A percentile compares a stretch with the other conserved stretches of the same genome.
phyloP scores from a whole-genome alignment of 208 protist genomes.

The Trypanosoma lewisi region DNA sequence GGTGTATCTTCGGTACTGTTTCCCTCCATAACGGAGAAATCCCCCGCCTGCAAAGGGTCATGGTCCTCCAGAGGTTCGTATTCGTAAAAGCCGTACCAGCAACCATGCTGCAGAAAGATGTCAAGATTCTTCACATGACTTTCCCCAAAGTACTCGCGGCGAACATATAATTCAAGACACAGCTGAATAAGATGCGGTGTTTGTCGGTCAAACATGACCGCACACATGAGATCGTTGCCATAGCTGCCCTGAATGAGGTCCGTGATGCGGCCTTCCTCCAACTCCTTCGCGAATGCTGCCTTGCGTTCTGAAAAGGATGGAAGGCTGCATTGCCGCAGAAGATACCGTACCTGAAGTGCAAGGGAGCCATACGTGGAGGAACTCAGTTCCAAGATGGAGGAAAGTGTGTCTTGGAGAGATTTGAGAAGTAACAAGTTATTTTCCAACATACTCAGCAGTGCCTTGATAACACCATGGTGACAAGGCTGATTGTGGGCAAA shows the following conservation, averaged over 20 bases:
- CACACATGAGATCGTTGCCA: slow-evolving; percentile 69
- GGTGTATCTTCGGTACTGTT: slow-evolving; percentile 1
- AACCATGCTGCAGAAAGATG: slow-evolving; percentile 44
- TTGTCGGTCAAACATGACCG: slow-evolving; percentile 79
- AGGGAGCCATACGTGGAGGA: slow-evolving; percentile 60
- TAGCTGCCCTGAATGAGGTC: slow-evolving; percentile 59
- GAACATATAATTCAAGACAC: slow-evolving; percentile 76
- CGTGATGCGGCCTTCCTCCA: slow-evolving; percentile 51
- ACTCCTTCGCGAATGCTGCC: slow-evolving; percentile 44
- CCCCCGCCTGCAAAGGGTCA: slow-evolving; percentile 26
- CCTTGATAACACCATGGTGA: slow-evolving; percentile 66
- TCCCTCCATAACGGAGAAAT: slow-evolving; percentile 16
- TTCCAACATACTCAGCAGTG: slow-evolving; percentile 57
- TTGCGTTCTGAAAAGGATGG: slow-evolving; percentile 80
- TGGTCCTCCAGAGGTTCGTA: slow-evolving; percentile 51
- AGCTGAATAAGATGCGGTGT: slow-evolving; percentile 65
- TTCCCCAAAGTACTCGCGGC: slow-evolving; percentile 77
- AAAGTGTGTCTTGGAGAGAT: slow-evolving; percentile 45
- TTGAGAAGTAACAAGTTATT: slow-evolving; percentile 59
- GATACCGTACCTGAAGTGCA: slow-evolving; percentile 63
- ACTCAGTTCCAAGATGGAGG: slow-evolving; percentile 46
- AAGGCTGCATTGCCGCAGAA: slow-evolving; percentile 66
- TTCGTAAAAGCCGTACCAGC: slow-evolving; percentile 66
- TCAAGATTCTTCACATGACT: slow-evolving; percentile 56
- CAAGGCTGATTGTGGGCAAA: slow-evolving; percentile 76